Conservation (phyloP, 2,329 filamentous ascomycete species). For the Niveomyces coronatus region DNA sequence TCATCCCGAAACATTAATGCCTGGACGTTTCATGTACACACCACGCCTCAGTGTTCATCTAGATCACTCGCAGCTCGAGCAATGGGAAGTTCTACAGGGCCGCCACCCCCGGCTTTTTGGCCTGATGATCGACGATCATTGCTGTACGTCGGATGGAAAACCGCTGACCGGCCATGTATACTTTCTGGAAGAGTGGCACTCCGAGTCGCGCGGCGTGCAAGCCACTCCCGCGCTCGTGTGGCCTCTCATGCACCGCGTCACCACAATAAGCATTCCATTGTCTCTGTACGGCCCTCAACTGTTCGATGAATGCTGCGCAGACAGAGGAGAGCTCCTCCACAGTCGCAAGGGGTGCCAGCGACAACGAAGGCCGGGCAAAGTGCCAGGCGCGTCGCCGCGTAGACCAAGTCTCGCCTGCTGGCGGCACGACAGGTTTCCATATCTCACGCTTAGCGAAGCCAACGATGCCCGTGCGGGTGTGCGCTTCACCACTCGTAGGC, state of each 20-base stretch:
- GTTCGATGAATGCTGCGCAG: slow-evolving; percentile 34
- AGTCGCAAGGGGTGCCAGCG: background rate
- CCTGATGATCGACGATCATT: slow-evolving; percentile 41
- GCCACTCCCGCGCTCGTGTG: slow-evolving; percentile 28
- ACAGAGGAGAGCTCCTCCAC: too few relatives aligned
- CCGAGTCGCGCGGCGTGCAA: slow-evolving; percentile 37
- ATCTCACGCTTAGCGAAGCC: slow-evolving; percentile 35
- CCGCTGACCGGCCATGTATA: slow-evolving; percentile 38
- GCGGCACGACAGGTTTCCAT: slow-evolving; percentile 44
- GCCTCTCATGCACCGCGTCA: slow-evolving; percentile 35
- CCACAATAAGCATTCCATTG: slow-evolving; percentile 44
- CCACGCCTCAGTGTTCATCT: slow-evolving; percentile 40
- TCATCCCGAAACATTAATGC: too few relatives aligned
- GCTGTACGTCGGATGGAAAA: too few relatives aligned
- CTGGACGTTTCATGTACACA: too few relatives aligned
- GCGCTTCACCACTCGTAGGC: slow-evolving; percentile 31
- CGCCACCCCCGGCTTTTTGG: slow-evolving; percentile 37
- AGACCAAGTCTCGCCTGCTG: too few relatives aligned
- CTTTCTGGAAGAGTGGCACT: slow-evolving; percentile 45
- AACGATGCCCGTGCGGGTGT: slow-evolving; percentile 35
- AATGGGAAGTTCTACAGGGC: slow-evolving; percentile 42
- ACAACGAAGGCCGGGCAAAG: background rate
- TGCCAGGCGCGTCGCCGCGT: background rate
- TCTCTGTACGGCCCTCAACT: slow-evolving; percentile 34
- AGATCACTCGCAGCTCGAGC: slow-evolving; percentile 39